Evolutionary conservation across 176 grass and related monocot genomes (phyloP), one percentile per base, ranked within the genome.

Genomic region (Saccharum officinarum): DNA sequence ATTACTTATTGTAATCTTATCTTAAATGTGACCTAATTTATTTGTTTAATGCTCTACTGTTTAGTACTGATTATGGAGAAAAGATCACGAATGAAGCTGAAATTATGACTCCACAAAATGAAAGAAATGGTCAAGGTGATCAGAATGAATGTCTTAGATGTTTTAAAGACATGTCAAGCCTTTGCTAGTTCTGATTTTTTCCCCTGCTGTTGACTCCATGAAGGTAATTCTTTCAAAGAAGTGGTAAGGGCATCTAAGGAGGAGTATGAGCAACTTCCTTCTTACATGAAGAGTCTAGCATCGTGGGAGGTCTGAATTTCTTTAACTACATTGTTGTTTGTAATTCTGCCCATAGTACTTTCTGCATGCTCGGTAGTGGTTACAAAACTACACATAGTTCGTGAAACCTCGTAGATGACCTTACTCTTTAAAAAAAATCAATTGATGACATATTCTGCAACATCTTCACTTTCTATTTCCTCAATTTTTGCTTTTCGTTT

Each of bases 231-330:
- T 81, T 64, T 55, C 1, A 75, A 90, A 90, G 82, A 34, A 79
- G 68, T 73, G 46, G 87, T 98, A 65, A 90, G 34, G 68, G 80
- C 71, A 34, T 86, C 89, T 3, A 88, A 85, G 81, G 89, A 80
- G 76, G 85, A 87, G 13, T 98, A 93, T 45, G 93, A 95, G 64
- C 59, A 89, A 59, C 81, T 98, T 71, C 96, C 96, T 62, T 62
- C 89, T 39, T 98, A 89, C 73, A 89, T 98, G 91, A 95, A 88
- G 81, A 84, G 83, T 73, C 86, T 98, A 22, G 96, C 89, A 50
- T 89, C 96, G 34, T 95, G 93, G 93, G 91, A 95, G 93, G 95
- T 98, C 75, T 52, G 62, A 17, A 44, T 67, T 89, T 80, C 5
- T 36, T 87, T 40, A 80, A 61, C 11, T 78, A 71, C 13, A 13